Evolutionary conservation across 768 basidiomycete genomes (phyloP), one percentile per base, ranked within the genome.

Genomic region (Lactarius evosmus): DNA sequence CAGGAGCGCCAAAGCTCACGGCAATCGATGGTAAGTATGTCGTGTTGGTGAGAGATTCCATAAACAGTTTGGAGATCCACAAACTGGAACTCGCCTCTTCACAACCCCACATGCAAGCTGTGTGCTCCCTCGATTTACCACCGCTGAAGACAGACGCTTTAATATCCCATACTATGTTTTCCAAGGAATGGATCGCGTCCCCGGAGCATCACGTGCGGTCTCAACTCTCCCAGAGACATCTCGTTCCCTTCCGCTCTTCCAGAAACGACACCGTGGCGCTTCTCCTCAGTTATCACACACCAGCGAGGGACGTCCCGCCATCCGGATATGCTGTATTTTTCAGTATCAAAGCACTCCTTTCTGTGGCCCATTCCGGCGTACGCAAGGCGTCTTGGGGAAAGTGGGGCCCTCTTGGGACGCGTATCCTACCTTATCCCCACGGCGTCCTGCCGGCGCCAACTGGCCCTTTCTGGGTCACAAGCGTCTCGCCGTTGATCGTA

Each of bases 61-160:
- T 8, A 16, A 56, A 50, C 22, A 36, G 19, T 30, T 6, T 62
- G 16, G 61, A 62, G 4, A 56, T 62, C 27, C 50, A 32, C 34
- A 40, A 40, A n/a, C 55, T 62, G 2, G 56, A 62, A 17, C 7
- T 33, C 29, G 4, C 61, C 22, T 25, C 61, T 8, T 27, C 36
- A 2, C 36, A 7, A 0, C 56, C 49, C 3, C 22, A 22, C 22
- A 22, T 62, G 19, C 8, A 30, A 49, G 32, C 9, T 7, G 14
- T 62, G 22, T 62, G 61, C 30, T 32, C 25, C 34, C 55, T 62
- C n/a, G 61, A 32, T 1, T 33, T 62, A 33, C 61, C 56, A 32
- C 30, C 49, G 34, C 46, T 62, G 38, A 11, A 22, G 6, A 7
- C 30, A 51, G 30, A 16, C 16, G 17, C 49, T 8, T 41, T 4